phyloP scores from a whole-genome alignment of 2,329 filamentous ascomycete genomes.

The Colletotrichum phormii region DNA sequence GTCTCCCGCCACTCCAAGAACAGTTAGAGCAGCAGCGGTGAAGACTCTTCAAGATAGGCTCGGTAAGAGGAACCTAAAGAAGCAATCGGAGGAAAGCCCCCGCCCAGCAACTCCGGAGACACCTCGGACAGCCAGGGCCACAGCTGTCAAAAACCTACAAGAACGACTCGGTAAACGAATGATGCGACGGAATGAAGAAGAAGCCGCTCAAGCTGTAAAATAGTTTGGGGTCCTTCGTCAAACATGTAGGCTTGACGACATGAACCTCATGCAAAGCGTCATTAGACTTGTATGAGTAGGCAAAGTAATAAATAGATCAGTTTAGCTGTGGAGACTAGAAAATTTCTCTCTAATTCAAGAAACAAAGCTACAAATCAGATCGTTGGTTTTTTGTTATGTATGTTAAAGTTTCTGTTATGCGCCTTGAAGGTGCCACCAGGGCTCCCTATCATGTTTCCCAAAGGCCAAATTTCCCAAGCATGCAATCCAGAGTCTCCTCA shows the following conservation, averaged over 20 bases:
- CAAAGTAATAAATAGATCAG: background rate
- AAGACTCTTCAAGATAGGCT: constrained; percentile 19
- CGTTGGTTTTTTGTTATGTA: background rate
- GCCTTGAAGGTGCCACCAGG: background rate
- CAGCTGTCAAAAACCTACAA: constrained; percentile 14
- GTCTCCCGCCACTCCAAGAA: constrained; percentile 1
- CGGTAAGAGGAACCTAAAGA: constrained; percentile 2
- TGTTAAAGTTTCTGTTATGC: background rate
- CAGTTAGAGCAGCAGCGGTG: constrained; percentile 7
- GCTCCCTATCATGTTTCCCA: background rate
- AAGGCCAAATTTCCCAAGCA: background rate
- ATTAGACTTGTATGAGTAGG: background rate
- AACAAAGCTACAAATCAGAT: background rate
- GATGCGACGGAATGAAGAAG: constrained; percentile 1
- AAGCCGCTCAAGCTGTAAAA: background rate
- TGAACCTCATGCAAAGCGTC: background rate
- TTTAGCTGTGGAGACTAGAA: background rate
- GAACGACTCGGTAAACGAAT: constrained; percentile 23
- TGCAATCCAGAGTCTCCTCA: background rate
- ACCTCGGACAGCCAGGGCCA: constrained; percentile 7
- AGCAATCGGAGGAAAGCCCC: background rate
- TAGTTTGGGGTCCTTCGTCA: background rate
- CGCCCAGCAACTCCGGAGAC: background rate
- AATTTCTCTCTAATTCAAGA: background rate
- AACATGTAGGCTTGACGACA: background rate